These are phyloP conservation scores for Leccinum obscurum DNA, from an alignment of 768 basidiomycete genomes.

Conservation along the genomic window DNA sequence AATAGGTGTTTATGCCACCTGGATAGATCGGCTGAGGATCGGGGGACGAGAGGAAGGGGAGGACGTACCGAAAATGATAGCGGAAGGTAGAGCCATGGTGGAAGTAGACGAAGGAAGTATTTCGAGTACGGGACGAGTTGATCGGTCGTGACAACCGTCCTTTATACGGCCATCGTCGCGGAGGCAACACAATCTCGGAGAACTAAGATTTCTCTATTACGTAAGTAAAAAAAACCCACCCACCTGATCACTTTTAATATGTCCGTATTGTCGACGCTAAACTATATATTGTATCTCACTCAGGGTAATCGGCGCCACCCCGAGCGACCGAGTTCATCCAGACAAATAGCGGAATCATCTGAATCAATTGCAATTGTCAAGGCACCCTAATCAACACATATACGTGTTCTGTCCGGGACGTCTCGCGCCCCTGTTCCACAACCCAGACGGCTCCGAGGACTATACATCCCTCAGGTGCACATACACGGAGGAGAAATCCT, in stretches of 20 bases:
- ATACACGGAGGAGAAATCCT: slow-evolving; percentile 86
- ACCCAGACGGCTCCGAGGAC: slow-evolving; percentile 1
- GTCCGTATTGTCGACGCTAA: background rate
- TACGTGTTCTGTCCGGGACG: slow-evolving; percentile 4
- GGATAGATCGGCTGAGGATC: slow-evolving; percentile 9
- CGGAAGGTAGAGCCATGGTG: slow-evolving; percentile 58
- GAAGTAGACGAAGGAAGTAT: slow-evolving; percentile 7
- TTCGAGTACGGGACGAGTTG: slow-evolving; percentile 3
- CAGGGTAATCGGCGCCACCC: background rate
- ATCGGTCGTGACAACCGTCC: slow-evolving; percentile 24
- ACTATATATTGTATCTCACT: background rate
- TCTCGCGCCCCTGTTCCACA: background rate
- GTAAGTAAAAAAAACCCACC: slow-evolving; percentile 11
- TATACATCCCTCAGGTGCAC: slow-evolving; percentile 46
- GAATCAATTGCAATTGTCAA: background rate
- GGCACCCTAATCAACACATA: slow-evolving; percentile 14
- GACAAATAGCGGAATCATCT: background rate
- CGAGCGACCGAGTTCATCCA: background rate
- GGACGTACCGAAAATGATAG: slow-evolving; percentile 73
- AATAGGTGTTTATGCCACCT: slow-evolving; percentile 84
- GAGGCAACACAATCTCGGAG: slow-evolving; percentile 24
- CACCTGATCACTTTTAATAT: background rate
- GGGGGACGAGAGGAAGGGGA: slow-evolving; percentile 4
- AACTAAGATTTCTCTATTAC: slow-evolving; percentile 15
- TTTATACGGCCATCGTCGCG: slow-evolving; percentile 30